Percentiles rank a stretch among this genome's conserved stretches.
phyloP scores from a whole-genome alignment of 768 basidiomycete genomes.

The Boletus coccyginus region DNA sequence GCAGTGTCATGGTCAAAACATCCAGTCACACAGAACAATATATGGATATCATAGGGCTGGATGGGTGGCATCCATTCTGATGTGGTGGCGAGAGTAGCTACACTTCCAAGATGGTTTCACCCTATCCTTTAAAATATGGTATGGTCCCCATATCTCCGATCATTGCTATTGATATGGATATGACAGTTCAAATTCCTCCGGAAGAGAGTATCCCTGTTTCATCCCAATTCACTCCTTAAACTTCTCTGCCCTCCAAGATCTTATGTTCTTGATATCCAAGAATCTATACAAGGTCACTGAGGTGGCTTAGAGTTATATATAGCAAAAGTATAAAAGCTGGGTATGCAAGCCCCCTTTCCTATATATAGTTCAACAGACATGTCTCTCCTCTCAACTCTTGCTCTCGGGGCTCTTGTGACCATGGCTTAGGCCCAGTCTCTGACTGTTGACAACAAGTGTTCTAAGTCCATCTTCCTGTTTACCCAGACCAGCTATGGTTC shows the following conservation, averaged over 20 bases:
- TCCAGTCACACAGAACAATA: neutral
- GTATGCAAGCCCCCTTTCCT: neutral
- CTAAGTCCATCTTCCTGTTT: slow-evolving; percentile 27
- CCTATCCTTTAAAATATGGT: neutral
- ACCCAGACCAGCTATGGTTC: slow-evolving; percentile 30
- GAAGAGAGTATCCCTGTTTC: neutral
- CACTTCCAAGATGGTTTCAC: neutral
- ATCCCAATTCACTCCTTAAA: neutral
- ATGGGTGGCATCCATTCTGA: neutral
- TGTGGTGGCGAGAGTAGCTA: neutral
- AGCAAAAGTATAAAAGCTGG: slow-evolving; percentile 14
- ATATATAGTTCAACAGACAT: slow-evolving; percentile 19
- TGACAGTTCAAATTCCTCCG: neutral
- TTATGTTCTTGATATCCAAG: neutral
- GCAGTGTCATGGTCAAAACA: neutral
- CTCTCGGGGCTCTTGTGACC: slow-evolving; percentile 18
- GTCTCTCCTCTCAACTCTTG: slow-evolving; percentile 17
- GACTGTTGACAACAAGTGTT: slow-evolving; percentile 27
- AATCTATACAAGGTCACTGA: neutral
- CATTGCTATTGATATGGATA: neutral
- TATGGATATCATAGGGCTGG: neutral
- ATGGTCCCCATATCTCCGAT: neutral
- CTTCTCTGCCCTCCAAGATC: neutral
- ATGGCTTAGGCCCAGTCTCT: slow-evolving; percentile 28
- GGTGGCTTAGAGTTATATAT: neutral